phyloP scores from a whole-genome alignment of 176 grass and related monocot species.

The Oryza rufipogon region DNA sequence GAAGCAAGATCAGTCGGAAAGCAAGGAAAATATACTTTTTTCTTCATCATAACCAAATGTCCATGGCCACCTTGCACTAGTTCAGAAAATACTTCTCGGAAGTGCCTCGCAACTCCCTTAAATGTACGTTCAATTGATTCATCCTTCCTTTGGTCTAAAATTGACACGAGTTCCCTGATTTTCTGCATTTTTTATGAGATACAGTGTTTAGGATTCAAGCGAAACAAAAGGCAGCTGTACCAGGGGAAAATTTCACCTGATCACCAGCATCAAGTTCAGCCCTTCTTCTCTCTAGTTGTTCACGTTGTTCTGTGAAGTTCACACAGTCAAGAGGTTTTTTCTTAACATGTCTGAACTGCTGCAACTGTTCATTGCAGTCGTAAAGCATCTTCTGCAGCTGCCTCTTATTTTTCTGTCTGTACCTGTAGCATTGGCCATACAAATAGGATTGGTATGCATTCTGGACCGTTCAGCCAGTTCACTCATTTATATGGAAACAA shows the following conservation, averaged over 20 bases:
- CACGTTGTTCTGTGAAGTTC: conserved; percentile 95
- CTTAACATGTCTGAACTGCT: conserved; percentile 97
- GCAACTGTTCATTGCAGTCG: conserved; percentile 84
- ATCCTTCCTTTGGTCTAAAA: conserved; percentile 98
- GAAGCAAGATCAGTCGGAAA: conserved; percentile 4
- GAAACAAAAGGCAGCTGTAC: conserved; percentile 28
- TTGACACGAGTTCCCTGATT: conserved; percentile 89
- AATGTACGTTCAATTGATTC: conserved; percentile 97
- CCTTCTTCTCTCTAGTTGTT: conserved; percentile 85
- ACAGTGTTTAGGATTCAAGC: conserved; percentile 17
- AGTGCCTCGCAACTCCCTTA: conserved; percentile 96
- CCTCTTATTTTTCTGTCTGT: conserved; percentile 94
- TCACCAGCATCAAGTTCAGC: conserved; percentile 96
- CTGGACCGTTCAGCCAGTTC: too few species aligned
- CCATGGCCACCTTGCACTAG: conserved; percentile 96
- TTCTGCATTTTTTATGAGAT: conserved; percentile 65
- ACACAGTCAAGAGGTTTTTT: conserved; percentile 98
- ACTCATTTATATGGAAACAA: too few species aligned
- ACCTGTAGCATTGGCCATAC: conserved; percentile 49
- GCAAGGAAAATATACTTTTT: conserved; percentile 64
- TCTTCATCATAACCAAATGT: conserved; percentile 98
- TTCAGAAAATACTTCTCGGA: conserved; percentile 91
- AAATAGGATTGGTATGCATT: conserved; percentile 19
- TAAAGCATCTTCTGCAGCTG: conserved; percentile 84
- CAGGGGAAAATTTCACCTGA: conserved; percentile 45